These are phyloP conservation scores for Sedum album DNA, from an alignment of 164 flowering plant genomes.

Conservation along the genomic window DNA sequence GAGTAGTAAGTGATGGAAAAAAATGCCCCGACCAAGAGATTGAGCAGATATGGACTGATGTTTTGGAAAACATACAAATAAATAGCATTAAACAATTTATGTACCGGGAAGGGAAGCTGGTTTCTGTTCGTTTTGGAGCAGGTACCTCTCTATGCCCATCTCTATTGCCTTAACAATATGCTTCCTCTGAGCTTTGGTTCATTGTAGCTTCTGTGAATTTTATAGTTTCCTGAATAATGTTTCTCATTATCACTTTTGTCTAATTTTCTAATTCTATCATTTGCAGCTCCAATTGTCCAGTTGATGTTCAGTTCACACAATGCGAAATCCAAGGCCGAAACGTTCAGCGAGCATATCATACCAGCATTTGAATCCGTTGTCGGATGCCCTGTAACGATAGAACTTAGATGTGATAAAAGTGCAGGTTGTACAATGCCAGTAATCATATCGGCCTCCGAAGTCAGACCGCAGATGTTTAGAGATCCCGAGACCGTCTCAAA, in stretches of 20 bases:
- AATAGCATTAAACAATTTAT: slow-evolving; percentile 59
- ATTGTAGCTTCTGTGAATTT: not conserved
- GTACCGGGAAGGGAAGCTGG: slow-evolving; percentile 73
- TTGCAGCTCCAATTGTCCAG: slow-evolving; percentile 80
- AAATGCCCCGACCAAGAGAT: slow-evolving; percentile 23
- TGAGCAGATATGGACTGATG: slow-evolving; percentile 75
- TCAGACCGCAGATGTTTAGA: slow-evolving; percentile 15
- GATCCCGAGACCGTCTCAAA: slow-evolving; percentile 13
- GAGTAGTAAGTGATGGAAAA: slow-evolving; percentile 27
- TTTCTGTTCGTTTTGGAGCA: slow-evolving; percentile 73
- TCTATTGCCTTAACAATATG: not conserved
- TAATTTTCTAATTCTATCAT: not conserved
- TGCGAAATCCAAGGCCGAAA: slow-evolving; percentile 70
- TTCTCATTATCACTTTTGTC: not conserved
- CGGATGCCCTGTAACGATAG: slow-evolving; percentile 66
- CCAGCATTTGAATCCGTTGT: slow-evolving; percentile 89
- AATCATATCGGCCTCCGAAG: slow-evolving; percentile 25
- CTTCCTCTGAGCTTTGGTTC: no score
- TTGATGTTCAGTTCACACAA: slow-evolving; percentile 61
- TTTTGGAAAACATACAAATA: slow-evolving; percentile 49
- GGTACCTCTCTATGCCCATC: slow-evolving; percentile 35
- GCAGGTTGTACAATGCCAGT: slow-evolving; percentile 24
- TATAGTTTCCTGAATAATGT: not conserved
- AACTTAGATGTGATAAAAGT: slow-evolving; percentile 50
- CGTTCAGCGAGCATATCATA: slow-evolving; percentile 50